These are phyloP conservation scores for Mrakia frigida DNA, from an alignment of 768 basidiomycete species.

Conservation along the genomic window DNA sequence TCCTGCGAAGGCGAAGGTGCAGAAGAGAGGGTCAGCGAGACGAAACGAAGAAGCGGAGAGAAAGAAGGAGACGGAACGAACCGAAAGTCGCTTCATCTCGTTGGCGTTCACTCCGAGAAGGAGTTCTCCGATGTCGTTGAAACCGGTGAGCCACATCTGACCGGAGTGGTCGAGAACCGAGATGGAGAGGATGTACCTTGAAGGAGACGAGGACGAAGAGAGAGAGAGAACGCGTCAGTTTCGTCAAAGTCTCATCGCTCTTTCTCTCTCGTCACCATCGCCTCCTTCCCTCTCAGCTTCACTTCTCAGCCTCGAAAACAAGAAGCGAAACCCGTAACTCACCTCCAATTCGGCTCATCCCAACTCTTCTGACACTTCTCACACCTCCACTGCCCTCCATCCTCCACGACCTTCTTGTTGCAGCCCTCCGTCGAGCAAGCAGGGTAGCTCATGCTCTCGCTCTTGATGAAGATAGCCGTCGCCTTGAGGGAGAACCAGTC, in stretches of 20 bases:
- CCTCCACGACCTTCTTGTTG: conserved; percentile 79
- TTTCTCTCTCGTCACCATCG: neutral
- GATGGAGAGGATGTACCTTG: conserved; percentile 64
- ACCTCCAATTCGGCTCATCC: conserved; percentile 74
- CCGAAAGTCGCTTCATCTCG: conserved; percentile 69
- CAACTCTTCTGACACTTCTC: conserved; percentile 81
- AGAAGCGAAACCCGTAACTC: conserved; percentile 39
- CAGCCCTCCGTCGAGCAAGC: conserved; percentile 76
- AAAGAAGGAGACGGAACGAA: conserved; percentile 37
- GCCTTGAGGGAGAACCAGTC: conserved; percentile 77
- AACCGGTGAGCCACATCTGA: conserved; percentile 88
- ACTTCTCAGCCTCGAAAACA: neutral
- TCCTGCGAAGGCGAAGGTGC: conserved; percentile 47
- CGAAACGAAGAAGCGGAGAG: conserved; percentile 8
- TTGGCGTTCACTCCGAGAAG: conserved; percentile 75
- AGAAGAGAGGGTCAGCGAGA: neutral
- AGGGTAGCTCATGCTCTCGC: conserved; percentile 70
- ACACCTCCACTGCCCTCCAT: conserved; percentile 70
- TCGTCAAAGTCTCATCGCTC: neutral
- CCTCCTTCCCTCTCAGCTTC: neutral
- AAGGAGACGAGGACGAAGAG: neutral
- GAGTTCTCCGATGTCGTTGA: conserved; percentile 79
- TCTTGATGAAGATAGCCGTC: conserved; percentile 81
- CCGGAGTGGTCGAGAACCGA: conserved; percentile 85
- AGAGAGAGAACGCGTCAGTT: neutral